Base-by-base conservation (phyloP, 495 filamentous ascomycete species). In the Neurospora sp. region DNA sequence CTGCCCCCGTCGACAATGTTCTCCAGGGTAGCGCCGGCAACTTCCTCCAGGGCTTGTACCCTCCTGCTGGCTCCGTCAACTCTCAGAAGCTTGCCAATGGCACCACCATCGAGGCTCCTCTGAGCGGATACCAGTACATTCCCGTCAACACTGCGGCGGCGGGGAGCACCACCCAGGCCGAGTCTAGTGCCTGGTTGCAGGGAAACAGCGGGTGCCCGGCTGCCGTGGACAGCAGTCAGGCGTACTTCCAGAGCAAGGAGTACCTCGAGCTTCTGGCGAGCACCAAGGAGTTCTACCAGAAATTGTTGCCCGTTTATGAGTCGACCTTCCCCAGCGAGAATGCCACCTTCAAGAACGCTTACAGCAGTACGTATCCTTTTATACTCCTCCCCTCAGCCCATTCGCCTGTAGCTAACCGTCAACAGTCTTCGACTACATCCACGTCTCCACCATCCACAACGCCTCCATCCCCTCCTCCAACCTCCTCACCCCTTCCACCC, bases 31-130 rank as follows among this genome's bases (percentile, higher is more conserved):
- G 91, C 5, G 91, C 91, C 2, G 85, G 90, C 75, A 91, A 89
- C 7, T 96, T 95, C 77, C 85, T 95, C 77, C 92, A 94, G 82
- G 93, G 90, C 9, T 83, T 96, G 9, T 97, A 96, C 77, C 93
- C 93, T 18, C 92, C 93, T 3, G 83, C 87, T 27, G 88, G 88
- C 38, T 31, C 78, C 14, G 80, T 78, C 68, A 80, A 84, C 22
- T 76, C 81, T 31, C 83, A 85, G 68, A 83, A 80, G 65, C 82
- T 94, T 6, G 87, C 90, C 37, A 90, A 94, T 81, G 87, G 87
- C 70, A 85, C 85, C 35, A 75, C 74, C n/a, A 78, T 88, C 22
- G 77, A 85, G 4, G 82, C 84, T 45, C 93, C 93, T 1, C 77
- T 95, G 41, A 81, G 83, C 39, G 92, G 93, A 39, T 95, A 92